Conservation (phyloP, 192 early-diverging fungal species). For the Lunasporangiospora selenospora region DNA sequence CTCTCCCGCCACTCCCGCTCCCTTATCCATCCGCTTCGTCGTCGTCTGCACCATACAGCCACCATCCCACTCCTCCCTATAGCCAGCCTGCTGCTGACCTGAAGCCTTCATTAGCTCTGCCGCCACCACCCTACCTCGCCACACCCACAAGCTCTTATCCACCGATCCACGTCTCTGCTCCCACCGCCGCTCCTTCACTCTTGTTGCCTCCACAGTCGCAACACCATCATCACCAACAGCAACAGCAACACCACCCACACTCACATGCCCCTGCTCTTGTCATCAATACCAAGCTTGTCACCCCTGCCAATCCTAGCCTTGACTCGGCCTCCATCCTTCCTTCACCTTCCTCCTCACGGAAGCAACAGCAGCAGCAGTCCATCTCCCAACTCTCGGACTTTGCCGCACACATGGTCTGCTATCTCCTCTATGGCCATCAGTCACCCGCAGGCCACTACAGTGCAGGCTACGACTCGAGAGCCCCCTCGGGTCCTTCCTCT, state of each 20-base stretch:
- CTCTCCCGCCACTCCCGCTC: slow-evolving; percentile 12
- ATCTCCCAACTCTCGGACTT: slow-evolving; percentile 60
- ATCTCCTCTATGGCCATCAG: slow-evolving; percentile 57
- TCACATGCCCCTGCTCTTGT: slow-evolving; percentile 13
- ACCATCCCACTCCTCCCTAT: slow-evolving; percentile 28
- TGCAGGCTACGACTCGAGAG: slow-evolving; percentile 29
- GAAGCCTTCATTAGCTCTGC: slow-evolving; percentile 6
- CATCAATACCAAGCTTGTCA: slow-evolving; percentile 13
- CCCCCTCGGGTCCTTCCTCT: slow-evolving; percentile 31
- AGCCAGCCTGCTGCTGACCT: too few relatives aligned
- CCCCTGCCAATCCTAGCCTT: slow-evolving; percentile 3
- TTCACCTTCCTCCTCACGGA: slow-evolving; percentile 1
- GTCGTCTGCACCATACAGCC: slow-evolving; percentile 1
- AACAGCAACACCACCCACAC: slow-evolving; percentile 21
- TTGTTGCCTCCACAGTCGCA: slow-evolving; percentile 7
- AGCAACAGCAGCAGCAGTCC: slow-evolving; percentile 27
- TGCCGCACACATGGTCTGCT: slow-evolving; percentile 63
- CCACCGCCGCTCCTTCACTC: neutral
- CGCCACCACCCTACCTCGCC: slow-evolving; percentile 15
- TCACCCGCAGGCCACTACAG: slow-evolving; percentile 40
- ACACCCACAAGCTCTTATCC: slow-evolving; percentile 14
- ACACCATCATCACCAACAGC: slow-evolving; percentile 23
- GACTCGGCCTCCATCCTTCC: neutral
- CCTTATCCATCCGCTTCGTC: slow-evolving; percentile 2
- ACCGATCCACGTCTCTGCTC: neutral